Base-by-base conservation (phyloP, 768 basidiomycete species). In the Tylopilus felleus region DNA sequence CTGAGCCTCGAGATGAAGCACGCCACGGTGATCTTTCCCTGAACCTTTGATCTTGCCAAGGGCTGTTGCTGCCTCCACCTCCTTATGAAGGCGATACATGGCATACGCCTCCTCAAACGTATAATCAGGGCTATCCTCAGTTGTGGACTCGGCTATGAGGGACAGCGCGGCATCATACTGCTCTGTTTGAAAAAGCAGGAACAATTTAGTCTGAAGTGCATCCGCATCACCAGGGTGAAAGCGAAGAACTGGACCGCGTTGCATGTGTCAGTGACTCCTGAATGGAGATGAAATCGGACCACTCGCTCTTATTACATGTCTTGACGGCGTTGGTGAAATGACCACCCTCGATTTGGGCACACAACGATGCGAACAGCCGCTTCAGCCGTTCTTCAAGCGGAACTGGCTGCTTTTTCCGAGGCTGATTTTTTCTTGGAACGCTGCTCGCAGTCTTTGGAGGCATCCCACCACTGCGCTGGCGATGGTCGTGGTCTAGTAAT, bases 301-400 rank as follows among this genome's bases (percentile, higher is more conserved):
- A 76, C 83, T 53, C 63, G 92, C 94, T 88, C 76, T 92, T 93
- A 72, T 93, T 87, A 75, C 91, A 94, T 58, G 93, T 94, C 79
- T 86, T 91, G 65, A 93, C 79, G 25, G 92, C 93, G 63, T 92
- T 93, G 41, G 74, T 71, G 66, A 92, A 86, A 72, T 94, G 85
- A 2, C 88, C 90, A n/a, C 88, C 91, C 57, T 95, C 91, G 61
- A 95, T 85, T 68, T 96, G 94, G 10, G 90, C 88, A 66, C 83
- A 86, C 4, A 97, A 73, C 36, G 90, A 88, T 46, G 81, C 83
- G 72, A 89, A 93, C 48, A 89, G 74, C 17, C 83, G 79, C 63
- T 80, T 84, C 47, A 79, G 47, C 58, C 62, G 67, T 58, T 60
- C 67, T 16, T 62, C 64, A 48, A 61, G 29, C 2, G 53, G 27